These are phyloP conservation scores for Oryza longistaminata DNA, from an alignment of 176 grass and related monocot genomes.

Conservation along the genomic window DNA sequence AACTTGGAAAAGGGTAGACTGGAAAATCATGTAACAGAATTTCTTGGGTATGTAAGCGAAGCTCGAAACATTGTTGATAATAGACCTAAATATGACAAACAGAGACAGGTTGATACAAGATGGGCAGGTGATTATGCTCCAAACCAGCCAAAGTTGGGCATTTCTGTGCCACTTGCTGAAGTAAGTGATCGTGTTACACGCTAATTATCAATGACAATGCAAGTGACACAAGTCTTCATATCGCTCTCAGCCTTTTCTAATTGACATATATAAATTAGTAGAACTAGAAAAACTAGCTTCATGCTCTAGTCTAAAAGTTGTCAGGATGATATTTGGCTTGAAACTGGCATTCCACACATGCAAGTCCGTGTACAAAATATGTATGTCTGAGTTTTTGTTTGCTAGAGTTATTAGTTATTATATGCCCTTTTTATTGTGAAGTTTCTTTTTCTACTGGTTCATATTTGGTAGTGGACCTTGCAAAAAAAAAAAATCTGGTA, in stretches of 20 bases:
- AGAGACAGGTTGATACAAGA: constrained; percentile 31
- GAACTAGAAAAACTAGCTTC: background rate
- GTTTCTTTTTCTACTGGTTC: background rate
- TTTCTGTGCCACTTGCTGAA: constrained; percentile 34
- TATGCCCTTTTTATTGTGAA: background rate
- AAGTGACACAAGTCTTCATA: background rate
- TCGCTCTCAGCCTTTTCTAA: background rate
- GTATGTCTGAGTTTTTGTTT: background rate
- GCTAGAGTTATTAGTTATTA: background rate
- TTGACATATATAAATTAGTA: background rate
- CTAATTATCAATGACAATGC: constrained; percentile 10
- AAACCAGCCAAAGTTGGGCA: constrained; percentile 21
- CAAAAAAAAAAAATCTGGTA: background rate
- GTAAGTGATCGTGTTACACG: constrained; percentile 53
- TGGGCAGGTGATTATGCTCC: constrained; percentile 28
- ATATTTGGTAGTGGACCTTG: background rate
- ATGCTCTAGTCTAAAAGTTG: background rate
- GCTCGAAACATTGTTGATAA: constrained; percentile 48
- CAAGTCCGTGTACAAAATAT: background rate
- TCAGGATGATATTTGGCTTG: background rate
- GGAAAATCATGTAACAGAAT: constrained; percentile 57
- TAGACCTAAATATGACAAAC: constrained; percentile 39
- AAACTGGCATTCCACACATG: background rate
- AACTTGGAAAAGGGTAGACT: constrained; percentile 56
- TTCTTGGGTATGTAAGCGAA: constrained; percentile 58